Conservation (phyloP, 139 green algal species). For the Ettlia oleoabundans region DNA sequence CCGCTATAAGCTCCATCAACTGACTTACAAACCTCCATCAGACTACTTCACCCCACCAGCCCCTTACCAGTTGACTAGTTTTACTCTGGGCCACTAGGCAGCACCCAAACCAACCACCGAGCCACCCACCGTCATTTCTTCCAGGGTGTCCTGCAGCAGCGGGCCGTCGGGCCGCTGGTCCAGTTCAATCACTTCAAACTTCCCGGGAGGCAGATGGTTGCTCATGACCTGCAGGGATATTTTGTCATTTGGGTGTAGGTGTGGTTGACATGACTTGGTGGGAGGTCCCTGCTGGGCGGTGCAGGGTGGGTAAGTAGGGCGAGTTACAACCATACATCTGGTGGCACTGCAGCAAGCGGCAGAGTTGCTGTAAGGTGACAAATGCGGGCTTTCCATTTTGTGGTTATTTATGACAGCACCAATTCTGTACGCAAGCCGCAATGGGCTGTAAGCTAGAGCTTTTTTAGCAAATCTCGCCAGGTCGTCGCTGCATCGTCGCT, state of each 20-base stretch:
- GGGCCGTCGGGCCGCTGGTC: background rate
- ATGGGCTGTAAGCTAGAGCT: too few species aligned
- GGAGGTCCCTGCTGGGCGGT: too few species aligned
- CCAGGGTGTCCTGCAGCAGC: conserved; percentile 4
- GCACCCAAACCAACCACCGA: background rate
- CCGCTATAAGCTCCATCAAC: too few species aligned
- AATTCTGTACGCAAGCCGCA: background rate
- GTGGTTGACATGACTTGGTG: background rate
- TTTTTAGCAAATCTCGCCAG: too few species aligned
- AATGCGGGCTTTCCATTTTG: too few species aligned
- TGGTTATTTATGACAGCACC: too few species aligned
- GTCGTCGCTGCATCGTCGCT: too few species aligned
- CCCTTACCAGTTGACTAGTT: background rate
- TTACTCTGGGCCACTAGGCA: background rate
- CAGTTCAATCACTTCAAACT: background rate
- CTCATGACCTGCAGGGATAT: background rate
- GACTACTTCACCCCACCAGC: too few species aligned
- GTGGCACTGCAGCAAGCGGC: background rate
- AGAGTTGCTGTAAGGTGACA: background rate
- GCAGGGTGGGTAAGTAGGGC: background rate
- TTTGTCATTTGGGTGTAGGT: background rate
- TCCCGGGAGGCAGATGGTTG: background rate
- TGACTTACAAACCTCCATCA: too few species aligned
- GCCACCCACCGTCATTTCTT: conserved; percentile 10
- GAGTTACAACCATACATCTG: background rate